Percentiles rank a stretch among this genome's conserved stretches.
Conservation (phyloP, 2,329 filamentous ascomycete genomes). For the Sclerotinia glacialis region DNA sequence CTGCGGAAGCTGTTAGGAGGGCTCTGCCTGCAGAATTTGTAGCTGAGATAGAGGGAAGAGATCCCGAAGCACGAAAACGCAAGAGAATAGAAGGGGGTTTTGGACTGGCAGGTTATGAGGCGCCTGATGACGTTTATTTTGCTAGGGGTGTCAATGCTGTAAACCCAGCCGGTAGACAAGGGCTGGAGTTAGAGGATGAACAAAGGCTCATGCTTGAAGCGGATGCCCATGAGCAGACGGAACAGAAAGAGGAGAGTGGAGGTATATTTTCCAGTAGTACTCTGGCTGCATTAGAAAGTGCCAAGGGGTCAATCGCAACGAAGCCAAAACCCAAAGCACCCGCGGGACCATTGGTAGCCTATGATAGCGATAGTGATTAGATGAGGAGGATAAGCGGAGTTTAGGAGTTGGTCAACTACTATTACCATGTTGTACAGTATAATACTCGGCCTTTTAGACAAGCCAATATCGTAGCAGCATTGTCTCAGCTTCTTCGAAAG, state of each 20-base stretch:
- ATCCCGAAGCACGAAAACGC: constrained; percentile 81
- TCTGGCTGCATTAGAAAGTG: constrained; percentile 69
- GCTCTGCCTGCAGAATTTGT: constrained; percentile 88
- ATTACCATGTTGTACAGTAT: constrained; percentile 6
- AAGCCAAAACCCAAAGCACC: constrained; percentile 52
- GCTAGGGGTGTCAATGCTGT: constrained; percentile 70
- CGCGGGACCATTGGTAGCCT: constrained; percentile 76
- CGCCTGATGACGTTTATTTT: constrained; percentile 91
- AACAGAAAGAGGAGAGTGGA: constrained; percentile 42
- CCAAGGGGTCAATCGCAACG: constrained; percentile 51
- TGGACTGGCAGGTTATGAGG: constrained; percentile 73
- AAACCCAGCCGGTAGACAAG: constrained; percentile 56
- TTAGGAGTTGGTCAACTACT: constrained; percentile 19
- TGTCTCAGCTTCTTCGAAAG: neutral
- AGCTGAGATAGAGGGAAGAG: constrained; percentile 87
- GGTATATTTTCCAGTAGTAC: constrained; percentile 83
- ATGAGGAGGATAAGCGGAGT: constrained; percentile 24
- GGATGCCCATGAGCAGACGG: constrained; percentile 43
- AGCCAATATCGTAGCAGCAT: neutral
- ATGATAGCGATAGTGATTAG: constrained; percentile 81
- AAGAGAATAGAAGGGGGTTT: constrained; percentile 88
- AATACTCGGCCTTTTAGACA: constrained; percentile 4
- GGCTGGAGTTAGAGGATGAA: constrained; percentile 63
- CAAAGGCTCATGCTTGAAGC: constrained; percentile 55
- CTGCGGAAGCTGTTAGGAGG: constrained; percentile 85